Evolutionary conservation across 192 early-diverging fungal species (phyloP).

Genomic region (Coemansia sp.): DNA sequence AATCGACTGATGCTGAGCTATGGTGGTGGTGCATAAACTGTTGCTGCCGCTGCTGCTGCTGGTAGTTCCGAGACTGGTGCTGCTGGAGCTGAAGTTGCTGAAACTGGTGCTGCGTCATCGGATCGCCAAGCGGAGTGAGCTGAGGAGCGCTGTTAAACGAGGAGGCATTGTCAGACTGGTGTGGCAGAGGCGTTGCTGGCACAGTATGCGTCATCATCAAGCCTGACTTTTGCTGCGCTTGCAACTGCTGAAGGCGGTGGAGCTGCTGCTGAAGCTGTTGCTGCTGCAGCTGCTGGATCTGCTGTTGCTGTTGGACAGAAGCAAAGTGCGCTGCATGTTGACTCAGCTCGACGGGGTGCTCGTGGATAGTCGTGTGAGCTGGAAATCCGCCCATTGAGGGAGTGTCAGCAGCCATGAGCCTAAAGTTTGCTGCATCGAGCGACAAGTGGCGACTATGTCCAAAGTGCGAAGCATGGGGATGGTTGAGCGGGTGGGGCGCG

Average conservation of each 20-base stretch:
- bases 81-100: slow-evolving; percentile 8
- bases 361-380: slow-evolving; percentile 14
- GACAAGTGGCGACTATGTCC: slow-evolving; percentile 47
- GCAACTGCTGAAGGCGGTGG: slow-evolving; percentile 21
- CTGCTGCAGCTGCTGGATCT: slow-evolving; percentile 14
- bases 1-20: slow-evolving; percentile 34
- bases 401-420: slow-evolving; percentile 18
- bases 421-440: slow-evolving; percentile 39
- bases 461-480: slow-evolving; percentile 23
- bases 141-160: neutral
- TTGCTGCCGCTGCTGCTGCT: slow-evolving; percentile 8
- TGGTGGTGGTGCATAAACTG: slow-evolving; percentile 25
- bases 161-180: neutral
- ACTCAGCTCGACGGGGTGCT: slow-evolving; percentile 8
- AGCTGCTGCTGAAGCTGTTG: slow-evolving; percentile 21
- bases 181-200: slow-evolving; percentile 35
- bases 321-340: slow-evolving; percentile 19
- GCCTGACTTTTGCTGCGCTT: slow-evolving; percentile 14
- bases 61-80: neutral
- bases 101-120: slow-evolving; percentile 18
- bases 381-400: slow-evolving; percentile 16
- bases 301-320: slow-evolving; percentile 7
- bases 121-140: slow-evolving; percentile 18
- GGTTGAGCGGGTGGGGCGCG: slow-evolving; percentile 4
- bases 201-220: slow-evolving; percentile 17